A percentile compares a stretch with the other conserved stretches of the same genome.
phyloP scores from a whole-genome alignment of 2,329 filamentous ascomycete genomes.

The Talaromyces islandicus region DNA sequence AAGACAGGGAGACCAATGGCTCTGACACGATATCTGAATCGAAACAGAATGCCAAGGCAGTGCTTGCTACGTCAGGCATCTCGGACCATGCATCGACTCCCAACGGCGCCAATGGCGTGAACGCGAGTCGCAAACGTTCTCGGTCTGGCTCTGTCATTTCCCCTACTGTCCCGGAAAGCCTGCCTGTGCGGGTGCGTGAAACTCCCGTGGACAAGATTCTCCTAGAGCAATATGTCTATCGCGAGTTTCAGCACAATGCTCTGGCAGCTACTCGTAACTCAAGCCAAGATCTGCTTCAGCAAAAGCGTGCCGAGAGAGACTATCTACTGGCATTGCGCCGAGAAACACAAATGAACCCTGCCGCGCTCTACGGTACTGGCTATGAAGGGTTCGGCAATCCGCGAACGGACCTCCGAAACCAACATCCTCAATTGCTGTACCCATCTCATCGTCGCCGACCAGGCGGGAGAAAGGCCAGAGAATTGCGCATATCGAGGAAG shows the following conservation, averaged over 20 bases:
- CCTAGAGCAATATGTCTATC: slow-evolving; percentile 59
- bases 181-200: slow-evolving; percentile 33
- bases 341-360: slow-evolving; percentile 52
- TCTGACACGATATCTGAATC: slow-evolving; percentile 46
- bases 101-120: slow-evolving; percentile 44
- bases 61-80: slow-evolving; percentile 48
- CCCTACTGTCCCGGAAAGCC: slow-evolving; percentile 25
- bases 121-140: slow-evolving; percentile 52
- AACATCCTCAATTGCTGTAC: slow-evolving; percentile 67
- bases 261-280: slow-evolving; percentile 47
- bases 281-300: slow-evolving; percentile 53
- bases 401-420: slow-evolving; percentile 64
- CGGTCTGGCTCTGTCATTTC: slow-evolving; percentile 52
- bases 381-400: slow-evolving; percentile 89
- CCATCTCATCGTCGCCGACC: slow-evolving; percentile 69
- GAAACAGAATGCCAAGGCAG: slow-evolving; percentile 56
- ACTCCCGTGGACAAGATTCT: slow-evolving; percentile 45
- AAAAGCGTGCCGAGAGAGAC: slow-evolving; percentile 61
- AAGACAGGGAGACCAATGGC: slow-evolving; percentile 23
- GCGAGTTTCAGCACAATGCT: slow-evolving; percentile 56
- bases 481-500: slow-evolving; percentile 68
- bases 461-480: slow-evolving; percentile 67
- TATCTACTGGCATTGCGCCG: slow-evolving; percentile 64
- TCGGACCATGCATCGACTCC: slow-evolving; percentile 20
- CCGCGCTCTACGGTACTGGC: slow-evolving; percentile 60